Evolutionary conservation across 2,329 filamentous ascomycete genomes (phyloP).

Genomic region (Cyphellophora europaea): DNA sequence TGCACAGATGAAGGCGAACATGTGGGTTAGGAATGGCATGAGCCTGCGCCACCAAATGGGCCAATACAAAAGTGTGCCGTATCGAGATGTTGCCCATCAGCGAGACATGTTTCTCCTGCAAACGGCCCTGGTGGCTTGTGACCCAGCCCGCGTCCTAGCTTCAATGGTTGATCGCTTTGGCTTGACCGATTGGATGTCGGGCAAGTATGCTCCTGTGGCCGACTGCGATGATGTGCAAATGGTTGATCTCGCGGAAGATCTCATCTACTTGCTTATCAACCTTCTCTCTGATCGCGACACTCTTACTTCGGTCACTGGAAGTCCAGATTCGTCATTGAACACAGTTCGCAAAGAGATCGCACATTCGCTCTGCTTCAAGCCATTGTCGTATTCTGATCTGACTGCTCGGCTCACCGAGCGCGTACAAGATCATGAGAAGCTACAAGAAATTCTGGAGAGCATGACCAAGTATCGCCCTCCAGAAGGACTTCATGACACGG

Average conservation of each 20-base stretch:
- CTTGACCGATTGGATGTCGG: constrained; percentile 77
- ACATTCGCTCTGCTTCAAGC: constrained; percentile 93
- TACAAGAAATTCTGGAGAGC: constrained; percentile 72
- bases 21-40: constrained; percentile 98
- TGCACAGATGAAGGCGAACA: constrained; percentile 93
- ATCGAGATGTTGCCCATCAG: constrained; percentile 87
- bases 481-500: constrained; percentile 84
- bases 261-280: constrained; percentile 87
- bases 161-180: constrained; percentile 89
- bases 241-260: constrained; percentile 88
- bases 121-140: constrained; percentile 76
- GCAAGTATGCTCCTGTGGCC: constrained; percentile 63
- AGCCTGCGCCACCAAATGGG: constrained; percentile 91
- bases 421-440: constrained; percentile 79
- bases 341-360: constrained; percentile 82
- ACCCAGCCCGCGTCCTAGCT: constrained; percentile 73
- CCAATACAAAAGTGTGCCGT: constrained; percentile 80
- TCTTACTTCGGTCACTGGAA: constrained; percentile 59
- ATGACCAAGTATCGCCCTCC: constrained; percentile 85
- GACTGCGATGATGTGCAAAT: constrained; percentile 81
- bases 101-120: constrained; percentile 91
- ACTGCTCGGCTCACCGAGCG: constrained; percentile 78
- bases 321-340: constrained; percentile 54
- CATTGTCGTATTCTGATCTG: constrained; percentile 88
- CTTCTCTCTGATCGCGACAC: constrained; percentile 81